Conservation (phyloP, 2,329 filamentous ascomycete genomes). For the Colletotrichum sp. region DNA sequence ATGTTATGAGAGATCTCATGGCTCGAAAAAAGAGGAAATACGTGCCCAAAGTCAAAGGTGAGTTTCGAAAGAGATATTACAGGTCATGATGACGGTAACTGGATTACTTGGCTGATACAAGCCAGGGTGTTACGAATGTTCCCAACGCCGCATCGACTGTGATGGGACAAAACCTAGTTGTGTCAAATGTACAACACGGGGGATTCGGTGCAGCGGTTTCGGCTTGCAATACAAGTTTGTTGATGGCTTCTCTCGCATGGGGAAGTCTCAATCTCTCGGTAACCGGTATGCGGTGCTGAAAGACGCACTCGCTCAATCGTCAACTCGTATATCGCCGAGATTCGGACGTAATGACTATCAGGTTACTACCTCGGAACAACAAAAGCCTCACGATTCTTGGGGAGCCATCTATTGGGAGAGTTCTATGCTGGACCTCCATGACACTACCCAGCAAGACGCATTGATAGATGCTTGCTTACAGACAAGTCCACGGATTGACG, state of each 20-base stretch:
- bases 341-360: not conserved
- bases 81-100: not conserved
- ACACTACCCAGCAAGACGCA: not conserved
- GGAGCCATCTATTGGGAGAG: not conserved
- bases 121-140: constrained; percentile 38
- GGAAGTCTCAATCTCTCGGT: not conserved
- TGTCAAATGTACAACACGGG: constrained; percentile 32
- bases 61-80: not conserved
- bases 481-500: not conserved
- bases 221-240: constrained; percentile 30
- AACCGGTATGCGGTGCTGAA: not conserved
- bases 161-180: constrained; percentile 34
- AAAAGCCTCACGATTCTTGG: not conserved
- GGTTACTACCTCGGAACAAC: not conserved
- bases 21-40: constrained; percentile 20
- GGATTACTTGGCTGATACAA: not conserved
- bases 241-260: constrained; percentile 12
- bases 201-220: constrained; percentile 32
- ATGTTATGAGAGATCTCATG: not conserved
- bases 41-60: constrained; percentile 26
- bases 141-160: constrained; percentile 37
- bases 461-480: not conserved
- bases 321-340: not conserved
- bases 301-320: constrained; percentile 10
- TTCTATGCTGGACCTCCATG: not conserved